These are phyloP conservation scores for Fusarium devonianum DNA, from an alignment of 2,329 filamentous ascomycete genomes.

Conservation along the genomic window DNA sequence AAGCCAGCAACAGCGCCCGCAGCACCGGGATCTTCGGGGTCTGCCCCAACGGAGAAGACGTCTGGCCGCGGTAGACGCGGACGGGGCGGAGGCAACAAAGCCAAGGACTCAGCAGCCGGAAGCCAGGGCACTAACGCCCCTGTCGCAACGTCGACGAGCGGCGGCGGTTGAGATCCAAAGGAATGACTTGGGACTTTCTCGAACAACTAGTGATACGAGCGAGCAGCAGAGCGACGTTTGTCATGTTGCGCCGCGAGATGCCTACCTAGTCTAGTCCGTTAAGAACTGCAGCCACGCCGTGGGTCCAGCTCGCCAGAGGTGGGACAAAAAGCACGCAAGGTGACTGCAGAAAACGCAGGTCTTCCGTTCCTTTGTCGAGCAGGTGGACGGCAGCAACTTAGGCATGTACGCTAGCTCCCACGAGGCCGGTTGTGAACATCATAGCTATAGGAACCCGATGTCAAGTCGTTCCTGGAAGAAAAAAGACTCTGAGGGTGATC, in stretches of 20 bases:
- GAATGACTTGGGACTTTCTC: conserved; percentile 17
- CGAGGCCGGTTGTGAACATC: not conserved
- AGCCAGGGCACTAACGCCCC: conserved; percentile 12
- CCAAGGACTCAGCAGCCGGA: conserved; percentile 31
- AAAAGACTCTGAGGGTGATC: conserved; percentile 3
- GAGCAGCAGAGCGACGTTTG: conserved; percentile 10
- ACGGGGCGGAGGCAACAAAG: conserved; percentile 43
- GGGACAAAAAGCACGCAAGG: conserved; percentile 12
- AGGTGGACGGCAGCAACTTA: conserved; percentile 7
- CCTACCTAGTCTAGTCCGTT: conserved; percentile 5
- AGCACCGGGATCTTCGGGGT: conserved; percentile 23
- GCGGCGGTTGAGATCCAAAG: conserved; percentile 30
- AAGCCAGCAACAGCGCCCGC: conserved; percentile 43
- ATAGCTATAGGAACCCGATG: conserved; percentile 8
- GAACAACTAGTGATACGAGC: conserved; percentile 21
- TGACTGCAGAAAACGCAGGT: not conserved
- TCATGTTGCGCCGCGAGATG: conserved; percentile 16
- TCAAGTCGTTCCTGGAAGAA: conserved; percentile 19
- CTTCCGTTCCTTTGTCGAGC: conserved; percentile 1
- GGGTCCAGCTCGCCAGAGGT: conserved; percentile 13
- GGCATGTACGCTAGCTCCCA: conserved; percentile 1
- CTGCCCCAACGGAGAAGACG: conserved; percentile 41
- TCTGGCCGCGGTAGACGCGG: conserved; percentile 45
- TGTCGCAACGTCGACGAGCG: conserved; percentile 10
- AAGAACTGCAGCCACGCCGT: conserved; percentile 4